phyloP scores from a whole-genome alignment of 1,139 yeast genomes.

The Nakaseomyces sp. region DNA sequence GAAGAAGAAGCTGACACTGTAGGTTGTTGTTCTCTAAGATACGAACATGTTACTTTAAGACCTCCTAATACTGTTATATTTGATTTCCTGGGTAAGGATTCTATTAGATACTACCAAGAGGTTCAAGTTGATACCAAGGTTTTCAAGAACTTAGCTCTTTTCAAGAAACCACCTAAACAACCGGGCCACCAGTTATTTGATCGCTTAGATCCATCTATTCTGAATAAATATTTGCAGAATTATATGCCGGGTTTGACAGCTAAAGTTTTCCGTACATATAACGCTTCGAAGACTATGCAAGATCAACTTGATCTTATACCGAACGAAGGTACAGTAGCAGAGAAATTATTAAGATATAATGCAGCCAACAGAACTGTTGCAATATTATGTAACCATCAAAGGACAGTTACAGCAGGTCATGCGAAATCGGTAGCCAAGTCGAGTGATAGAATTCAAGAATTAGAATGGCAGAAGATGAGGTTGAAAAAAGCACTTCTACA shows the following conservation, averaged over 20 bases:
- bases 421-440: slow-evolving; percentile 73
- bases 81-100: slow-evolving; percentile 94
- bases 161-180: slow-evolving; percentile 78
- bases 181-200: slow-evolving; percentile 93
- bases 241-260: slow-evolving; percentile 94
- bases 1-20: slow-evolving; percentile 98
- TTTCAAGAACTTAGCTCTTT: slow-evolving; percentile 76
- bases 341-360: slow-evolving; percentile 77
- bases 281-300: slow-evolving; percentile 95
- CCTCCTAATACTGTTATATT: slow-evolving; percentile 87
- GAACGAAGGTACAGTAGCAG: slow-evolving; percentile 79
- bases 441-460: slow-evolving; percentile 64
- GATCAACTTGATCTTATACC: slow-evolving; percentile 78
- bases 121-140: slow-evolving; percentile 86
- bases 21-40: slow-evolving; percentile 91
- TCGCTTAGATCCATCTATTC: slow-evolving; percentile 70
- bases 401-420: slow-evolving; percentile 80
- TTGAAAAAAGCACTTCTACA: slow-evolving; percentile 60
- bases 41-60: slow-evolving; percentile 74
- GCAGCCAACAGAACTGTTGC: slow-evolving; percentile 96
- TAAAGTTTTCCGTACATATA: slow-evolving; percentile 93
- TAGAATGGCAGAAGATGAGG: slow-evolving; percentile 76
- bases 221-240: slow-evolving; percentile 79
- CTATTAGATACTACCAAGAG: slow-evolving; percentile 85
- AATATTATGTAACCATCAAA: slow-evolving; percentile 92